Evolutionary conservation across 768 basidiomycete genomes (phyloP), one percentile per base, ranked within the genome.

Genomic region (Lentinus tigrinus): DNA sequence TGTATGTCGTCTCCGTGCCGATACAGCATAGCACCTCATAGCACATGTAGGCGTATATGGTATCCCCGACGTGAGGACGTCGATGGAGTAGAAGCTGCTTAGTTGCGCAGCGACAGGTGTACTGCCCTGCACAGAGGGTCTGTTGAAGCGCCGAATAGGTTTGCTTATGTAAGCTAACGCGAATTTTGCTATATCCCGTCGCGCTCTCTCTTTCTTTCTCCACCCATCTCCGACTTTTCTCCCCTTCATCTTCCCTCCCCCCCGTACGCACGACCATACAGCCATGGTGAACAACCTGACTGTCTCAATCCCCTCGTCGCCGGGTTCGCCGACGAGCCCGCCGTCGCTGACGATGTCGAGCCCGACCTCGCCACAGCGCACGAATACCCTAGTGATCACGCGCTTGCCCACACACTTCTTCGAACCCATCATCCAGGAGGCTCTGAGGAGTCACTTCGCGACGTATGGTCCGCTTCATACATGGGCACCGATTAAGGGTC

Each of bases 361-460:
- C 17, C 52, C 65, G 19, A 17, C 57, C 13, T 58, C 66, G 26
- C 56, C 66, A n/a, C 61, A 62, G 49, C 68, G 65, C 47, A 96
- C 95, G 31, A 98, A 98, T 73, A 91, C 95, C 0, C 77, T 98
- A 28, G 81, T 93, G 39, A 81, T 98, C 48, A 86, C 95, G 1
- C 79, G 83, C 2, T 73, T 98, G 0, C 92, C 94, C 3, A 81
- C 77, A 34, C 74, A 81, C 1, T 92, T 95, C 71, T 96, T 98
- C 75, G 79, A 87, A 36, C 85, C 88, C 6, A 65, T 79, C 0
- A 80, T 90, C 58, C 78, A 94, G 23, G 73, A 80, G 11, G 81
- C 89, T 17, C 77, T 98, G 23, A 80, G 76, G 40, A 73, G 78
- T 21, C 88, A 95, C 68, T 98, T 98, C 69, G 77, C 76, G 3